Evolutionary conservation across 805 yeast genomes (phyloP), one percentile per base, ranked within the genome.

Genomic region (Blastobotrys robertii): DNA sequence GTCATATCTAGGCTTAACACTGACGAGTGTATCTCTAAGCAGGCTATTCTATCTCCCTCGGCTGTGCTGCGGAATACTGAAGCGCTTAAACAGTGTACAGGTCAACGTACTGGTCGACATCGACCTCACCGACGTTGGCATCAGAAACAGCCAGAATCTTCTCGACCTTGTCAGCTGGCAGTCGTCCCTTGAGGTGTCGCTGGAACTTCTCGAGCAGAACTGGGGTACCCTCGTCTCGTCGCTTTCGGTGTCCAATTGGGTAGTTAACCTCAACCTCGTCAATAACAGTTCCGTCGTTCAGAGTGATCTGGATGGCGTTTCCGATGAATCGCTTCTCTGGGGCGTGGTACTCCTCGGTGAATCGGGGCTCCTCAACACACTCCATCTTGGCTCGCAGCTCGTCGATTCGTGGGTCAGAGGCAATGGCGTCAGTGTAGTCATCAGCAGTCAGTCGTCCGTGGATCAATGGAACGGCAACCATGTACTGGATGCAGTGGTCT

Each of bases 401-500:
- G 53, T 76, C 80, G 46, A 76, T 66, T 14, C 68, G 71, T 11
- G 77, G 76, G 45, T 74, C 69, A 2, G 67, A 44, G 16, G 81
- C 81, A 41, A 71, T 56, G 30, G 44, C 61, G 55, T 76, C 80
- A 34, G 70, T 57, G 59, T 76, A 76, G 56, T 75, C 79, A 51
- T 72, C 75, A 4, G 81, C 81, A 29, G 77, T 73, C 43, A 76
- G 59, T 43, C 74, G 66, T 35, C 81, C 81, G 51, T 66, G 62
- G 47, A 76, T 66, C 45, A 76, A 59, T 30, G 81, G 79, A 30
- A 75, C 54, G 13, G 81, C 81, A 38, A 69, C 68, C 81, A 76
- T 76, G 59, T 76, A 76, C 55, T 76, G 81, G 48, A 76, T 75
- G 59, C 81, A 76, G 57, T 76, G 81, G 51, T 76, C 81, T 50